Conservation (phyloP, 352 stramenopile genomes). For the Pilasporangium apinafurcum region DNA sequence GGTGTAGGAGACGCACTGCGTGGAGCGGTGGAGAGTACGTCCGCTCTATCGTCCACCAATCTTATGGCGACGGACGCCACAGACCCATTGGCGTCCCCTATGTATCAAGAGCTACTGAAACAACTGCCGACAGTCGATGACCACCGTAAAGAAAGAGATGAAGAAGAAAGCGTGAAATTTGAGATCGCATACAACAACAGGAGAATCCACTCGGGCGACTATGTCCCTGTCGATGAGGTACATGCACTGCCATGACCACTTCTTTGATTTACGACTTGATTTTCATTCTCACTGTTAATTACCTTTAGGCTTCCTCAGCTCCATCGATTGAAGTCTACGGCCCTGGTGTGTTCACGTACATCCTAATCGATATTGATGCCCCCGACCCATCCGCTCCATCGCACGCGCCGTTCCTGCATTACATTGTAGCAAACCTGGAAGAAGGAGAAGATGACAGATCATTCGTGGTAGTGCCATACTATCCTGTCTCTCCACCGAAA, state of each 20-base stretch:
- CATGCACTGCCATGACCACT: neutral
- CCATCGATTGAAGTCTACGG: slow-evolving; percentile 21
- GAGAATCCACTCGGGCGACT: slow-evolving; percentile 13
- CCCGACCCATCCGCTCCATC: slow-evolving; percentile 37
- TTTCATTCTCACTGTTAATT: neutral
- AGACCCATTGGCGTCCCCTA: slow-evolving; percentile 2
- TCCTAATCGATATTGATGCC: slow-evolving; percentile 70
- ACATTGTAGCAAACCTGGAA: slow-evolving; percentile 36
- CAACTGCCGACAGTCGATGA: neutral
- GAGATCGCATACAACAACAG: slow-evolving; percentile 17
- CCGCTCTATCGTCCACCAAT: neutral
- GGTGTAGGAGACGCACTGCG: slow-evolving; percentile 12
- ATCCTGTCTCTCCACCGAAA: slow-evolving; percentile 38
- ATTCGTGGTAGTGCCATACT: slow-evolving; percentile 45
- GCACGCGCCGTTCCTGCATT: slow-evolving; percentile 68
- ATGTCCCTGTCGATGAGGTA: slow-evolving; percentile 29
- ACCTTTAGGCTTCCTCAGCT: slow-evolving; percentile 4
- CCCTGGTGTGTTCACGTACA: slow-evolving; percentile 36
- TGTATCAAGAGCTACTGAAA: slow-evolving; percentile 6
- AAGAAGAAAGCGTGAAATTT: slow-evolving; percentile 6
- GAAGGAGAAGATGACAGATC: neutral
- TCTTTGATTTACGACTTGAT: neutral
- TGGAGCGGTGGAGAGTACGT: neutral
- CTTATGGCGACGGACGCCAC: neutral
- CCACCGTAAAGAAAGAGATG: neutral